Percentiles rank a stretch among this genome's conserved stretches.
Evolutionary conservation across 257 asterid species (phyloP).

Genomic region (Fraxinus cuspidata): DNA sequence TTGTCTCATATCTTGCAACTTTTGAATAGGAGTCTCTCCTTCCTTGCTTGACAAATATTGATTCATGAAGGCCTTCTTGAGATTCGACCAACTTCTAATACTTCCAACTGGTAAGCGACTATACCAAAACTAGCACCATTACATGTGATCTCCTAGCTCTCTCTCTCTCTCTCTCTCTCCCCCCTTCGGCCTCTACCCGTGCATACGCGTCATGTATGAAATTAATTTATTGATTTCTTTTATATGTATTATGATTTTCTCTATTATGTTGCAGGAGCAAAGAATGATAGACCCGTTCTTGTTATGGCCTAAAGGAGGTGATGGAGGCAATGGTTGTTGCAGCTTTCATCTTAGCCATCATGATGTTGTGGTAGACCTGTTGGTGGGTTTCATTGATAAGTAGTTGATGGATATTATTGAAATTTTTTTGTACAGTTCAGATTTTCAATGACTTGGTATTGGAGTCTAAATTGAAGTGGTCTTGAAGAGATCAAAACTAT

Average conservation of each 20-base stretch:
- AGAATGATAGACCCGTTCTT: constrained; percentile 76
- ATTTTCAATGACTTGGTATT: constrained; percentile 1
- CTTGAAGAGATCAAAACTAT: too few species aligned
- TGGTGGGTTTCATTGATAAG: constrained; percentile 48
- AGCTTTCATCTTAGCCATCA: constrained; percentile 77
- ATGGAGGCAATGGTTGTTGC: constrained; percentile 90
- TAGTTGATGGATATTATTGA: constrained; percentile 9
- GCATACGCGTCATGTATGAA: constrained; percentile 12
- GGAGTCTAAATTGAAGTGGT: too few species aligned
- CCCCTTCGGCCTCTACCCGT: constrained; percentile 8
- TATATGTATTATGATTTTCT: background rate
- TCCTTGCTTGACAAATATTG: too few species aligned
- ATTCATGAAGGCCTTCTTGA: too few species aligned
- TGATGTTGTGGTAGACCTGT: constrained; percentile 80
- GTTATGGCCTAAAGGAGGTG: constrained; percentile 90
- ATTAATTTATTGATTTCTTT: background rate
- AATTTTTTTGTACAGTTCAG: background rate
- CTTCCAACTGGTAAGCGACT: too few species aligned
- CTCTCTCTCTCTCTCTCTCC: background rate
- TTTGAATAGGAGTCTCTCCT: too few species aligned
- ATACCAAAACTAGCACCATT: constrained; percentile 60
- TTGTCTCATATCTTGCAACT: too few species aligned
- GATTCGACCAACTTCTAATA: too few species aligned
- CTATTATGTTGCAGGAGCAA: constrained; percentile 63
- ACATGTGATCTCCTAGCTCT: constrained; percentile 49